Evolutionary conservation across 352 stramenopile genomes (phyloP).

Genomic region (Thalassiosira mediterranea): DNA sequence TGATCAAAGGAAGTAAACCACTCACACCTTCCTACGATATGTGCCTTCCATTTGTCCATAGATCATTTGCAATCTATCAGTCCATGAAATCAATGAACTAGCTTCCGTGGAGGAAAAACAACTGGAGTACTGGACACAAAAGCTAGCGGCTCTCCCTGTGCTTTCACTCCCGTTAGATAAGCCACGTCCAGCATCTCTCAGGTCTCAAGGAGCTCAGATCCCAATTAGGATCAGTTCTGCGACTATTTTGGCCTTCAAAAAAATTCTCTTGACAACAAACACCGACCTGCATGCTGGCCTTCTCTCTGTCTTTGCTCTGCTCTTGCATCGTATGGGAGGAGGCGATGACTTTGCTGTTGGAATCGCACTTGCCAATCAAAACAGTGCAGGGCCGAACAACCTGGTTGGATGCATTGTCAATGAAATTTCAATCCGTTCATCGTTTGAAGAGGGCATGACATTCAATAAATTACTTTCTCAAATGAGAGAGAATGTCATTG

Average conservation of each 20-base stretch:
- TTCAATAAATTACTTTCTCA: slow-evolving; percentile 31
- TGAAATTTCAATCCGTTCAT: slow-evolving; percentile 25
- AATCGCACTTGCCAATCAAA: slow-evolving; percentile 31
- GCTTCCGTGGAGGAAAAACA: slow-evolving; percentile 25
- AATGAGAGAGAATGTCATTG: slow-evolving; percentile 32
- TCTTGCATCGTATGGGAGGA: slow-evolving; percentile 27
- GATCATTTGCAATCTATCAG: no score
- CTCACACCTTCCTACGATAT: no score
- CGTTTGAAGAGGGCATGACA: slow-evolving; percentile 29
- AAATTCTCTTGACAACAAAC: slow-evolving; percentile 16
- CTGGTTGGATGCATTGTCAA: slow-evolving; percentile 51
- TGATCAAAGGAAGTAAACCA: no score
- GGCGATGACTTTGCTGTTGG: slow-evolving; percentile 31
- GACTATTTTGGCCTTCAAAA: slow-evolving; percentile 4
- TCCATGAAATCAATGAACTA: no score
- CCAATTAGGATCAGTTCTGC: slow-evolving; percentile 16
- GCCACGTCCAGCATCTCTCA: slow-evolving; percentile 24
- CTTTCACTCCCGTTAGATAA: slow-evolving; percentile 34
- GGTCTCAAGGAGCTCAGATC: slow-evolving; percentile 15
- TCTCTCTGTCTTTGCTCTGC: slow-evolving; percentile 23
- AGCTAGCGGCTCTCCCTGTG: slow-evolving; percentile 10
- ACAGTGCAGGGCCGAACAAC: slow-evolving; percentile 24
- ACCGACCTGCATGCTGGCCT: slow-evolving; percentile 40
- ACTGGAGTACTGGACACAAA: slow-evolving; percentile 27
- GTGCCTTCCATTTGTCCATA: no score